phyloP scores from a whole-genome alignment of 2,329 filamentous ascomycete species.

The Talaromyces sp. region DNA sequence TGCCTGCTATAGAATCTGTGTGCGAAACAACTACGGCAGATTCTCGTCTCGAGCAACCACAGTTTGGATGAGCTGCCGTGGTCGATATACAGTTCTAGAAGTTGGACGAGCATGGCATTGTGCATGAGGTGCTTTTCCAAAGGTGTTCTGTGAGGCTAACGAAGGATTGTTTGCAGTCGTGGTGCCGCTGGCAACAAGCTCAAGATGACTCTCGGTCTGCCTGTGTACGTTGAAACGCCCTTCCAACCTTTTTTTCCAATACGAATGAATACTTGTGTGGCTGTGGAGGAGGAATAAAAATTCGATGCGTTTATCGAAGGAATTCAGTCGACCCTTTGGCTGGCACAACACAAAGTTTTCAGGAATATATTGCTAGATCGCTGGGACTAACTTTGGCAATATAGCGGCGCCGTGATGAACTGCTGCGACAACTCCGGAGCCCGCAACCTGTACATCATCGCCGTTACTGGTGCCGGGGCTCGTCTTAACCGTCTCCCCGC shows the following conservation, averaged over 20 bases:
- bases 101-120: neutral
- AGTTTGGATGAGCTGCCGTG: slow-evolving; percentile 9
- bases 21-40: neutral
- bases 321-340: neutral
- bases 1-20: neutral
- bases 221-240: slow-evolving; percentile 69
- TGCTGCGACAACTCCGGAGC: slow-evolving; percentile 99
- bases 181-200: slow-evolving; percentile 99
- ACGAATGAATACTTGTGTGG: neutral
- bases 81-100: neutral
- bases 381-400: slow-evolving; percentile 6
- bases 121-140: slow-evolving; percentile 1
- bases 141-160: slow-evolving; percentile 6
- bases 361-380: neutral
- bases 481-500: slow-evolving; percentile 96
- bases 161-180: slow-evolving; percentile 41
- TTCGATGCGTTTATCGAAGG: neutral
- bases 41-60: slow-evolving; percentile 3
- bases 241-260: slow-evolving; percentile 3
- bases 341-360: neutral
- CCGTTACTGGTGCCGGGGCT: slow-evolving; percentile 97
- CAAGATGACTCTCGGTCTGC: slow-evolving; percentile 99
- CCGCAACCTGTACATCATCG: slow-evolving; percentile 99
- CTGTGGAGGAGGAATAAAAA: neutral
- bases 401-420: slow-evolving; percentile 98